Conservation (phyloP, 495 filamentous ascomycete species). For the Penicillium flavigenum region DNA sequence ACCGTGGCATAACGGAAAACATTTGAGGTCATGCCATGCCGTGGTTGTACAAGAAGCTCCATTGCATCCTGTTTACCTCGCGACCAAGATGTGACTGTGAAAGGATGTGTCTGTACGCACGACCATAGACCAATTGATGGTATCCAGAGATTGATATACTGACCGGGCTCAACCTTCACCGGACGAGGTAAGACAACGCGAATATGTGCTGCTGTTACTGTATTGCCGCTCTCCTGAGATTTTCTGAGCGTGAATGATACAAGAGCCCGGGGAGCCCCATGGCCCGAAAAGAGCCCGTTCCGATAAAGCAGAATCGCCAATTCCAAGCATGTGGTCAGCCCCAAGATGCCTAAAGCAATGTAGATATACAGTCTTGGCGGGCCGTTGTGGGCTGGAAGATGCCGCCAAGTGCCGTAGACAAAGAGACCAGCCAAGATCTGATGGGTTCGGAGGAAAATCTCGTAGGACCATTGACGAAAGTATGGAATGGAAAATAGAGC, state of each 20-base stretch:
- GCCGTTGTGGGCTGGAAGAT: conserved; percentile 17
- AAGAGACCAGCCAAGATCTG: conserved; percentile 27
- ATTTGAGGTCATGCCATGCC: conserved; percentile 15
- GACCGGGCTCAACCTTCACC: conserved; percentile 32
- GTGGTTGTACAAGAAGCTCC: conserved; percentile 24
- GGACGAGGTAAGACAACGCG: conserved; percentile 26
- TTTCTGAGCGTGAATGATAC: conserved; percentile 18
- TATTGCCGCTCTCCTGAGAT: conserved; percentile 6
- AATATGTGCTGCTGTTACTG: conserved; percentile 17
- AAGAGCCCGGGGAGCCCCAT: conserved; percentile 19
- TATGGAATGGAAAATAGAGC: conserved; percentile 23
- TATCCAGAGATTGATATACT: conserved; percentile 44
- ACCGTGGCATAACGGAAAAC: conserved; percentile 8
- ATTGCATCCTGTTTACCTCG: conserved; percentile 24
- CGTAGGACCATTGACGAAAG: conserved; percentile 28
- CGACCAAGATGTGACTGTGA: conserved; percentile 39
- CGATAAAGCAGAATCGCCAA: conserved; percentile 21
- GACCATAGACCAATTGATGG: conserved; percentile 32
- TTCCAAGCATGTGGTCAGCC: conserved; percentile 22
- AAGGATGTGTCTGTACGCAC: conserved; percentile 40
- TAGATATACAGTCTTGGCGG: conserved; percentile 29
- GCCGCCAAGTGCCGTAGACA: conserved; percentile 29
- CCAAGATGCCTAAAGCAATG: conserved; percentile 26
- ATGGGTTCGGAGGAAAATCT: conserved; percentile 37
- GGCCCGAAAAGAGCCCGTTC: conserved; percentile 30